phyloP scores from a whole-genome alignment of 2,329 filamentous ascomycete genomes.

The Pseudocercospora macadamiae region DNA sequence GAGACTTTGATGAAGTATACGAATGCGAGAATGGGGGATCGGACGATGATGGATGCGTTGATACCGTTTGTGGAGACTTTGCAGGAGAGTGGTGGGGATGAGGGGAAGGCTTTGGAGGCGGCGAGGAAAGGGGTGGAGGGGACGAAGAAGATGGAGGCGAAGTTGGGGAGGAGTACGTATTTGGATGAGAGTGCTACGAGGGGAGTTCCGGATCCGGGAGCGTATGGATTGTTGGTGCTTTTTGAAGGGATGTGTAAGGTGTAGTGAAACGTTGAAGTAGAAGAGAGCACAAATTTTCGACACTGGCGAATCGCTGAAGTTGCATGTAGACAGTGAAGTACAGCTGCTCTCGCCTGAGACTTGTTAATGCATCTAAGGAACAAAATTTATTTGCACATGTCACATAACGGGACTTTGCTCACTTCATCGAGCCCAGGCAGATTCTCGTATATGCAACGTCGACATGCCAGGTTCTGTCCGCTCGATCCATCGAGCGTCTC shows the following conservation, averaged over 20 bases:
- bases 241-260: conserved; percentile 36
- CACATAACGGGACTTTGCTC: too few species aligned
- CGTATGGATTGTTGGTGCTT: conserved; percentile 41
- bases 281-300: neutral
- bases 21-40: conserved; percentile 37
- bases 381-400: too few species aligned
- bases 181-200: conserved; percentile 41
- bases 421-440: too few species aligned
- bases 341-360: too few species aligned
- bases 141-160: conserved; percentile 41
- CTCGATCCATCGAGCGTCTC: too few species aligned
- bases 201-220: conserved; percentile 42
- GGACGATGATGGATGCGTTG: conserved; percentile 43
- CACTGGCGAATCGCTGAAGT: too few species aligned
- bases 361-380: too few species aligned
- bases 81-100: conserved; percentile 25
- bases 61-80: conserved; percentile 40
- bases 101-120: conserved; percentile 28
- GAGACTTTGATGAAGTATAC: conserved; percentile 39
- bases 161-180: conserved; percentile 40
- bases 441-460: too few species aligned
- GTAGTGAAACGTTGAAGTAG: neutral
- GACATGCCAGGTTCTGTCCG: too few species aligned
- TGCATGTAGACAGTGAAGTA: too few species aligned
- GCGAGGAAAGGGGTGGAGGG: conserved; percentile 38